A percentile compares a stretch with the other conserved stretches of the same genome.
Conservation (phyloP, 805 yeast species). For the Tetrapisispora phaffii region DNA sequence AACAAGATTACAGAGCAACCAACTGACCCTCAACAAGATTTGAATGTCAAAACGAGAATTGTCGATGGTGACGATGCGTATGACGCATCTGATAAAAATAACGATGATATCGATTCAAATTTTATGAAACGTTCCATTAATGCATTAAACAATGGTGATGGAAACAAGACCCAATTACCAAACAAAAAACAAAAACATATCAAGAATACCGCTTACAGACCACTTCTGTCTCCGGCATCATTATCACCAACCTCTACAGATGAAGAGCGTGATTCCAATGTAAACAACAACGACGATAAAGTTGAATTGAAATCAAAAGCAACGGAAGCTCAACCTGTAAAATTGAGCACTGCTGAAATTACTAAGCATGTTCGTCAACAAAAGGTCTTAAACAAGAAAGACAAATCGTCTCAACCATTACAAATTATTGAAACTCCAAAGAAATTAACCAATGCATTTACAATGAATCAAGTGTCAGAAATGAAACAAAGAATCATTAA, state of each 20-base stretch:
- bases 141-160: not conserved
- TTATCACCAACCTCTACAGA: conserved; percentile 26
- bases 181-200: not conserved
- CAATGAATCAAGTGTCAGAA: conserved; percentile 25
- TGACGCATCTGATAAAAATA: not conserved
- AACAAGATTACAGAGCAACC: not conserved
- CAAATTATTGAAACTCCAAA: conserved; percentile 6
- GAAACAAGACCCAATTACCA: not conserved
- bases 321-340: not conserved
- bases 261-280: conserved; percentile 5
- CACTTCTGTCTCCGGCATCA: conserved; percentile 29
- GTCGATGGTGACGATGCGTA: not conserved
- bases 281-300: not conserved
- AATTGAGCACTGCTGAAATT: no score
- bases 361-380: not conserved
- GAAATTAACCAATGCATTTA: conserved; percentile 22
- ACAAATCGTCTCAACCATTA: not conserved
- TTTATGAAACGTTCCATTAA: not conserved
- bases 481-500: conserved; percentile 27
- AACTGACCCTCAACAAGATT: not conserved
- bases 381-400: not conserved
- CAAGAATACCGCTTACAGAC: not conserved
- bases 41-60: not conserved
- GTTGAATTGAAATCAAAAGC: not conserved
- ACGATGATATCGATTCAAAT: not conserved